Base-by-base conservation (phyloP, 1,284 basidiomycete species). In the Cronartium ribicola region DNA sequence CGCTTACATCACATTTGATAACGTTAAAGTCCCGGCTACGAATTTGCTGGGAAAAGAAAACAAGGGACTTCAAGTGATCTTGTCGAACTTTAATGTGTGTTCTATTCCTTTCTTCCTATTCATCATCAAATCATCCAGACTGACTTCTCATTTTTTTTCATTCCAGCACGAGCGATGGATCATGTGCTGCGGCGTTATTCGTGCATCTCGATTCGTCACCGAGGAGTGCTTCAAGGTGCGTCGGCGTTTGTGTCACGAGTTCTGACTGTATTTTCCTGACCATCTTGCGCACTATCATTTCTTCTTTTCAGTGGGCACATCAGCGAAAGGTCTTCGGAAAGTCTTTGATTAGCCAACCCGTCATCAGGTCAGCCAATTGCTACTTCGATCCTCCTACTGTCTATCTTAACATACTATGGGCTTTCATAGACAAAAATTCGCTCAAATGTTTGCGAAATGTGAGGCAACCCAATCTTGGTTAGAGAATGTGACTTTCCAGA, bases 401-500 rank as follows among this genome's bases (percentile, higher is more conserved):
- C 65, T 67, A 5, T 75, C 22, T 77, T 77, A 29, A 29, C 69
- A 67, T 67, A 4, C 71, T 44, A 20, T 22, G 36, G 37, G 63
- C 62, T 41, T 51, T 17, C 41, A 22, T 17, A 73, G 36, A 72
- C 37, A 66, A 63, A 83, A 82, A 72, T 82, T 95, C 64, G 92
- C 91, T 1, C 84, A 84, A 37, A 92, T 94, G 90, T 92, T 94
- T 75, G 86, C 90, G 29, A 88, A 91, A 75, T 85, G 87, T 44
- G 91, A 94, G 83, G 87, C 90, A 0, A 87, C 87, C 72, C 93
- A 96, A 80, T 87, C 86, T 63, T 96, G 92, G 92, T 83, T 95
- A 37, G 94, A 97, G 83, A 89, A 87, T 79, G 84, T 95, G 76
- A 94, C 92, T 0, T 88, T 89, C 81, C 93, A 95, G 82, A 95